phyloP scores from a whole-genome alignment of 23 red algal species.

The Agarophyton chilense region DNA sequence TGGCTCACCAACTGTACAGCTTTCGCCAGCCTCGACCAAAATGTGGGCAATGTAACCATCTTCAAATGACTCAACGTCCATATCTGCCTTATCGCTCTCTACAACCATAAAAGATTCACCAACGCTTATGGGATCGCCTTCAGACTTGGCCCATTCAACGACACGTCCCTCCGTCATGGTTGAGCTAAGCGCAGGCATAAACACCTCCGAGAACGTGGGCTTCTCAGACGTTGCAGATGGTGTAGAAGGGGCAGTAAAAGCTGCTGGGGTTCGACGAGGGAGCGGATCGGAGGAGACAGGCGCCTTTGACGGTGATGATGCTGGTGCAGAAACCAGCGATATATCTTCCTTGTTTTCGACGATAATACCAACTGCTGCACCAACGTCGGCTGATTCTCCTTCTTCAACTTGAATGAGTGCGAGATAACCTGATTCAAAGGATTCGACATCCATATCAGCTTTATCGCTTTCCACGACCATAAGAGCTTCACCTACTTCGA shows the following conservation, averaged over 20 bases:
- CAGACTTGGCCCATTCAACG: conserved; percentile 81
- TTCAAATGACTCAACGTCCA: conserved; percentile 98
- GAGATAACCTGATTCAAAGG: conserved; percentile 89
- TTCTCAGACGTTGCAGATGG: conserved; percentile 34
- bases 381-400: conserved; percentile 85
- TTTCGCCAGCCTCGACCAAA: conserved; percentile 58
- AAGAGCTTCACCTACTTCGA: conserved; percentile 81
- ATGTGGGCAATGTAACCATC: conserved; percentile 84
- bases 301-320: conserved; percentile 17
- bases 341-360: conserved; percentile 97
- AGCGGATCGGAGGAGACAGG: neutral
- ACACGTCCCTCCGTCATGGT: conserved; percentile 98
- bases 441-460: conserved; percentile 99
- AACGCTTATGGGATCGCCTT: conserved; percentile 80
- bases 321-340: conserved; percentile 55
- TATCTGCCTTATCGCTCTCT: conserved; percentile 97
- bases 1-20: conserved; percentile 60
- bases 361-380: conserved; percentile 85
- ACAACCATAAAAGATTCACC: conserved; percentile 98
- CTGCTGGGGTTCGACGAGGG: neutral
- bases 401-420: conserved; percentile 85
- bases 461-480: conserved; percentile 99
- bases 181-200: conserved; percentile 97
- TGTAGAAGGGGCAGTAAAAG: conserved; percentile 7
- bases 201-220: conserved; percentile 60